phyloP scores from a whole-genome alignment of 345 rosid genomes.

The Acer yangbiense region DNA sequence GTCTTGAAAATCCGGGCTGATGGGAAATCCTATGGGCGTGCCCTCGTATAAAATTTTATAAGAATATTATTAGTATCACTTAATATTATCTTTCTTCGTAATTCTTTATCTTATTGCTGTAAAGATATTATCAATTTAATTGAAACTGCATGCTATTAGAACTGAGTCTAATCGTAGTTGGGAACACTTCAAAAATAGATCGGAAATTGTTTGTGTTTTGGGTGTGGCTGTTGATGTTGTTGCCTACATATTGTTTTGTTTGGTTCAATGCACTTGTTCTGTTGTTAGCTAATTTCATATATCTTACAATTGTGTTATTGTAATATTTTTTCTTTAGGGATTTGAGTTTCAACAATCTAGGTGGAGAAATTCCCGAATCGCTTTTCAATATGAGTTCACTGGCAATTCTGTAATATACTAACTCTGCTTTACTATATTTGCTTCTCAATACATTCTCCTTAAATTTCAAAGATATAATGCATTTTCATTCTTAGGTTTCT shows the following conservation, averaged over 20 bases:
- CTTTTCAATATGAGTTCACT: conserved; percentile 46
- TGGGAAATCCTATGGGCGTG: no score
- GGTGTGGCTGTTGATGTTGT: neutral
- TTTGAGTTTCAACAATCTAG: conserved; percentile 60
- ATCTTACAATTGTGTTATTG: neutral
- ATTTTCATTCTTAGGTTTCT: conserved; percentile 54
- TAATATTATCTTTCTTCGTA: no score
- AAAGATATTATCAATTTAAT: no score
- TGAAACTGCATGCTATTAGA: no score
- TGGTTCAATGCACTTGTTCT: neutral
- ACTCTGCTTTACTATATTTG: neutral
- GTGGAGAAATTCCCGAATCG: conserved; percentile 40
- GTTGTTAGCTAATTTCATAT: neutral
- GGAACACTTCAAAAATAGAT: no score
- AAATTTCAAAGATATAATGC: conserved; percentile 3
- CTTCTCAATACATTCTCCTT: neutral
- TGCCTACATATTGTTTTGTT: neutral
- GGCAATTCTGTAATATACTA: conserved; percentile 52
- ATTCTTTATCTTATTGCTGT: no score
- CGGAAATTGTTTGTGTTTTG: no score
- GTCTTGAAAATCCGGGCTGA: neutral
- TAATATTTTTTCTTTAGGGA: conserved; percentile 38
- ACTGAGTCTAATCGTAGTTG: no score
- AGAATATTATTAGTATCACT: no score
- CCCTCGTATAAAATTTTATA: no score